Evolutionary conservation across 2,329 filamentous ascomycete genomes (phyloP), one percentile per base, ranked within the genome.

Genomic region (Xylariaceae sp.): DNA sequence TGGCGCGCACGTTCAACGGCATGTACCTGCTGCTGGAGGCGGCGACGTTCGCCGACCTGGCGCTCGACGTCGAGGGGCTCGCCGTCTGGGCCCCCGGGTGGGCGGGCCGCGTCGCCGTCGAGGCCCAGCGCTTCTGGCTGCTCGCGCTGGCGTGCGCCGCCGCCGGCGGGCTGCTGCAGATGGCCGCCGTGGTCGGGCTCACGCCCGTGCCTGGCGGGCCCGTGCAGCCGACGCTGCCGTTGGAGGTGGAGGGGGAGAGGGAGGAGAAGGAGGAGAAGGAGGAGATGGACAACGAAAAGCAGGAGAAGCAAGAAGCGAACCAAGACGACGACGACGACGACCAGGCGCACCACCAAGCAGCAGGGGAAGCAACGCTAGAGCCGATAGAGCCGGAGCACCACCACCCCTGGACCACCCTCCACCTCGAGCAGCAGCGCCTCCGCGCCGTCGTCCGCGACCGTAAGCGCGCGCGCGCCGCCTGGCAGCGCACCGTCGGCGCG

Each of bases 81-180:
- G 60, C 70, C 29, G 54, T 74, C 10, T 77, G 80, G 60, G 69
- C 67, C 1, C 46, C 68, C 1, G 67, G 64, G 23, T 50, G 62
- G 54, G 67, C 68, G 12, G 45, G 47, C n/a, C 46, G 42, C 17
- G 47, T 82, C 4, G 64, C 74, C 29, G 40, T 69, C 15, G 77
- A 86, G 57, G 74, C 72, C 1, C 75, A 83, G 57, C 70, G 75
- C 33, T 78, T 82, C 56, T 88, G 83, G 83, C 72, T 85, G 42
- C 72, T 77, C 24, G 70, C 70, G 0, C 59, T 86, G 15, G 59
- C 59, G 9, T 68, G 71, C 37, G 73, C 69, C 1, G 57, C 74
- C 0, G 26, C 69, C 3, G 48, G 63, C 16, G 59, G 63, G 2
- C 19, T 64, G 19, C 43, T 73, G 39, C 56, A 63, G 39, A 50